Base-by-base conservation (phyloP, 2,329 filamentous ascomycete species). In the Epichloe elymi region DNA sequence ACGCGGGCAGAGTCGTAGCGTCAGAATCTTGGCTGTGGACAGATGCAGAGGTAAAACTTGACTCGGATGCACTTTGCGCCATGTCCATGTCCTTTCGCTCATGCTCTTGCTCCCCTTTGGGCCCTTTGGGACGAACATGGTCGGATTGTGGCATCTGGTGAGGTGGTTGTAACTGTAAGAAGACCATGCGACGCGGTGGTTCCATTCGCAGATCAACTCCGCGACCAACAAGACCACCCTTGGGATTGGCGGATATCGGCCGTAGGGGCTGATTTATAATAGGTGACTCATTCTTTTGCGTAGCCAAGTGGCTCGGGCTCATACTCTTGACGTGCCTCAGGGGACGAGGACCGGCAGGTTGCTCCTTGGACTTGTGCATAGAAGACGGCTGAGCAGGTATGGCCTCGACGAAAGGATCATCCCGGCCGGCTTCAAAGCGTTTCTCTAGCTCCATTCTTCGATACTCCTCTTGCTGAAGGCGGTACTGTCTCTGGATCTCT, bases 331-430 rank as follows among this genome's bases (percentile, higher is more conserved):
- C 52, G 6, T 54, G 52, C 33, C 56, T 39, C 46, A 57, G 43
- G 8, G 56, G 54, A 20, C 56, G 54, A 11, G 56, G 54, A 4
- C 55, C 54, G 4, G 43, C 48, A 1, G 51, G 52, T 10, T 53
- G 47, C n/a, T 26, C 26, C 10, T 49, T 50, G 10, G 42, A 14
- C 12, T 53, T 46, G 35, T 47, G 46, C 33, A 45, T 51, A 2
- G 48, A 48, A 2, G 48, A 48, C 41, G 41, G 37, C 35, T 20
- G 48, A 0, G 44, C 45, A 1, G 35, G 46, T 5, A 37, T 49
- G n/a, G 41, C 40, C 20, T 65, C 65, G 1, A 65, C 57, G 45
- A 69, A 69, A 0, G 67, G 66, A 33, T 69, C 67, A 20, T 59
- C 52, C 2, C 49, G 15, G 5, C 3, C 48, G 2, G 19, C 15